phyloP scores from a whole-genome alignment of 768 basidiomycete genomes.

The Serendipita sp. region DNA sequence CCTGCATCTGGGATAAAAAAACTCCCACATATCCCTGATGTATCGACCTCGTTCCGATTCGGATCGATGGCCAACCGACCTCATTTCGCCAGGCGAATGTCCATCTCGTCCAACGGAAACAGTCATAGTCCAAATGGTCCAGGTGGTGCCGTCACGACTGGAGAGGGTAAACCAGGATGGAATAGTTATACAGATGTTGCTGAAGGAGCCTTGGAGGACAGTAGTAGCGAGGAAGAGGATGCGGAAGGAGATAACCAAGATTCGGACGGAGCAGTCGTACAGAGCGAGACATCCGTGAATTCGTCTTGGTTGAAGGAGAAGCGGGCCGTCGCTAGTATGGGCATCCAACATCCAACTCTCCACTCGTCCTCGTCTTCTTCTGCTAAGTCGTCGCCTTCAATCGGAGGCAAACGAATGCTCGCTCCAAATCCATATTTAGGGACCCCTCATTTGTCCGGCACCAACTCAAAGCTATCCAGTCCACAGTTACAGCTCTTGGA shows the following conservation, averaged over 20 bases:
- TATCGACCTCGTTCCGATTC: neutral
- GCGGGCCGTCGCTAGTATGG: neutral
- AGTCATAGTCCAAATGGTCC: neutral
- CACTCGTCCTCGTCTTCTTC: slow-evolving; percentile 1
- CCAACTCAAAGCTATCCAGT: neutral
- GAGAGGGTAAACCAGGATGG: neutral
- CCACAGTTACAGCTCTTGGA: neutral
- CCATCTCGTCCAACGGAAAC: neutral
- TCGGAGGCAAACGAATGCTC: neutral
- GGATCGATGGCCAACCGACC: neutral
- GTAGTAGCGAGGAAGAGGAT: slow-evolving; percentile 18
- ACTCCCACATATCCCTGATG: neutral
- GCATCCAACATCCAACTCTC: neutral
- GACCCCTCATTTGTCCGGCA: neutral
- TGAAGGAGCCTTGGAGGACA: slow-evolving; percentile 23
- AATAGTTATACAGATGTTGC: neutral
- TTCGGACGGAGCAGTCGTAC: neutral
- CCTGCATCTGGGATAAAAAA: neutral
- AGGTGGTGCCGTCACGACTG: neutral
- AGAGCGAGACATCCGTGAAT: neutral
- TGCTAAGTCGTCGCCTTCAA: neutral
- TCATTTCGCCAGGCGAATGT: neutral
- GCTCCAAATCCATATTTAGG: no score
- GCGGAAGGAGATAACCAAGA: slow-evolving; percentile 14
- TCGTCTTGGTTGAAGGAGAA: neutral